Percentiles rank a stretch among this genome's conserved stretches.
Evolutionary conservation across 257 asterid species (phyloP).

Genomic region (Echium plantagineum): DNA sequence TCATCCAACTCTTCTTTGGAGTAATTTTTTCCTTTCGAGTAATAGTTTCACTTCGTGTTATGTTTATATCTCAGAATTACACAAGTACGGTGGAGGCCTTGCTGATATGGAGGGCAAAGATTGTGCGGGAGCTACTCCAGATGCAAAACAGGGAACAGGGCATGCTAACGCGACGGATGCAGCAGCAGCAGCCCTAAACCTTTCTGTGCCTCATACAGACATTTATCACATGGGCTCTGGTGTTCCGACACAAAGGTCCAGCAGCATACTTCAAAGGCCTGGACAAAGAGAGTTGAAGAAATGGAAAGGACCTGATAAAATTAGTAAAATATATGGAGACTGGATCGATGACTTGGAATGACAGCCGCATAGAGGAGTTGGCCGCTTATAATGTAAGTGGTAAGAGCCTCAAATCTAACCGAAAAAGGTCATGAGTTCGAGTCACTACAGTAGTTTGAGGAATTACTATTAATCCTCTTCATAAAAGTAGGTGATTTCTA

Average conservation of each 20-base stretch:
- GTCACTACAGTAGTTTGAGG: too few species aligned
- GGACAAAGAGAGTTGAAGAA: slow-evolving; percentile 5
- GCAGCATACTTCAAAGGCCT: slow-evolving; percentile 11
- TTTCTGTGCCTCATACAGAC: slow-evolving; percentile 9
- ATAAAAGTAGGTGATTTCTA: not conserved
- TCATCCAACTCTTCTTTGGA: not conserved
- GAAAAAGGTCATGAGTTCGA: too few species aligned
- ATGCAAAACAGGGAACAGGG: slow-evolving; percentile 8
- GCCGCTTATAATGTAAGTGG: too few species aligned
- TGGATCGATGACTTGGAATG: slow-evolving; percentile 21
- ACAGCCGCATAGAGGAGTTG: not conserved
- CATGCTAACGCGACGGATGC: slow-evolving; percentile 7
- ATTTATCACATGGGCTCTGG: slow-evolving; percentile 12
- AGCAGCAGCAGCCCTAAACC: not conserved
- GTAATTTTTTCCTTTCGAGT: not conserved
- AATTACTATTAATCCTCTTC: too few species aligned
- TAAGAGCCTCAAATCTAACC: too few species aligned
- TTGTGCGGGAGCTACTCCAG: slow-evolving; percentile 8
- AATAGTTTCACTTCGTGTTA: not conserved
- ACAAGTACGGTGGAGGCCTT: slow-evolving; percentile 14
- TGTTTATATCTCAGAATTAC: slow-evolving; percentile 14
- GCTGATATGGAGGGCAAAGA: slow-evolving; percentile 13
- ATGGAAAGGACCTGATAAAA: slow-evolving; percentile 22
- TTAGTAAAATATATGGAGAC: slow-evolving; percentile 20
- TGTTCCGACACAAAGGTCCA: slow-evolving; percentile 5